Conservation (phyloP, 495 filamentous ascomycete genomes). For the Saxophila tyrrhenica region DNA sequence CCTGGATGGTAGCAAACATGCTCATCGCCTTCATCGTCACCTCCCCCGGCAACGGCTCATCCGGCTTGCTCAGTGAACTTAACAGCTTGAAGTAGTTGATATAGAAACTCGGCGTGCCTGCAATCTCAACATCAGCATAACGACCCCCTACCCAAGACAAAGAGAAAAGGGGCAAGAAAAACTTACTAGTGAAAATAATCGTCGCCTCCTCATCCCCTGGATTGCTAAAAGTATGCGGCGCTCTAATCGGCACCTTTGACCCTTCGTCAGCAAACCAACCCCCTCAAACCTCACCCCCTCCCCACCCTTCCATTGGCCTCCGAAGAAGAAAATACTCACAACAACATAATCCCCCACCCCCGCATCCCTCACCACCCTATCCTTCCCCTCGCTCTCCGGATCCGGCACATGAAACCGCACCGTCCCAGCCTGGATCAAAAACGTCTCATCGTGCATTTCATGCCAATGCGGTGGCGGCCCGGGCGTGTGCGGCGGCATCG, state of each 20-base stretch:
- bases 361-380: conserved; percentile 33
- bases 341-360: conserved; percentile 40
- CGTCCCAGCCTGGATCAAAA: conserved; percentile 40
- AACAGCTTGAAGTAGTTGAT: conserved; percentile 42
- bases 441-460: conserved; percentile 46
- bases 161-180: too few species aligned
- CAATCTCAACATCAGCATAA: too few species aligned
- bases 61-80: conserved; percentile 26
- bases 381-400: conserved; percentile 6
- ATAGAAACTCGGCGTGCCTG: conserved; percentile 42
- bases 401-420: conserved; percentile 36
- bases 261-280: too few species aligned
- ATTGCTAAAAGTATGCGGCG: conserved; percentile 45
- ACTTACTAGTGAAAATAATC: conserved; percentile 46
- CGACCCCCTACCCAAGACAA: too few species aligned
- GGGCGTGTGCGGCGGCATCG: conserved; percentile 34
- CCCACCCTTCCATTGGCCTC: too few species aligned
- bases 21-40: conserved; percentile 33
- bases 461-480: conserved; percentile 39
- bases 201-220: conserved; percentile 41
- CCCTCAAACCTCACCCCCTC: too few species aligned
- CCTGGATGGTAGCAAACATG: conserved; percentile 35
- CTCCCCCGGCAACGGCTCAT: conserved; percentile 29
- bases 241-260: conserved; percentile 38
- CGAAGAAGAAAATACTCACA: too few species aligned